Conservation (phyloP, 2,329 filamentous ascomycete genomes). For the Calonectria ilicicola region DNA sequence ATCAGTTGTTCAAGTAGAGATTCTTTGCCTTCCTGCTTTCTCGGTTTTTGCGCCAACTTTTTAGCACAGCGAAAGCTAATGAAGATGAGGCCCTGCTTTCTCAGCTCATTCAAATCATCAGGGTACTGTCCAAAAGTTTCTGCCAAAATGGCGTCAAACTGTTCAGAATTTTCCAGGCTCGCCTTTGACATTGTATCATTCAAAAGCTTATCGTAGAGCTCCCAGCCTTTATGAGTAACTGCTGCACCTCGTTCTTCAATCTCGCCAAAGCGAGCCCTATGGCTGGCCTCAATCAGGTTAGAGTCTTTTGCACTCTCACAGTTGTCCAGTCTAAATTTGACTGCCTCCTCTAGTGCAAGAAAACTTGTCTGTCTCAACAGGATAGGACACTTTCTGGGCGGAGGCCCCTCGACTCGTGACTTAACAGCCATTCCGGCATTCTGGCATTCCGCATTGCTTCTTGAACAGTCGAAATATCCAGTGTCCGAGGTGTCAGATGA, state of each 20-base stretch:
- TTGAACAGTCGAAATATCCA: slow-evolving; percentile 61
- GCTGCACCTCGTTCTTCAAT: slow-evolving; percentile 63
- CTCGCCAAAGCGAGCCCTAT: slow-evolving; percentile 61
- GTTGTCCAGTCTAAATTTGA: slow-evolving; percentile 35
- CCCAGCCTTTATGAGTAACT: slow-evolving; percentile 56
- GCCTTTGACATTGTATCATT: neutral
- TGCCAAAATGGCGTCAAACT: slow-evolving; percentile 29
- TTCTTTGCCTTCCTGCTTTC: neutral
- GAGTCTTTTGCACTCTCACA: too few relatives aligned
- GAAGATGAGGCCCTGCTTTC: slow-evolving; percentile 49
- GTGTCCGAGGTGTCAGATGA: slow-evolving; percentile 61
- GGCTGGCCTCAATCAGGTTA: neutral
- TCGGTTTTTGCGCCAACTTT: neutral
- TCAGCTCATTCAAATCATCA: slow-evolving; percentile 51
- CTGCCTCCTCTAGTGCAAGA: slow-evolving; percentile 58
- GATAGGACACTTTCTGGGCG: slow-evolving; percentile 54
- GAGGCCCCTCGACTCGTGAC: slow-evolving; percentile 62
- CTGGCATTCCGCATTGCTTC: slow-evolving; percentile 49
- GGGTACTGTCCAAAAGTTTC: slow-evolving; percentile 50
- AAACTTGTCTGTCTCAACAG: slow-evolving; percentile 65
- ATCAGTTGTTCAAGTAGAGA: slow-evolving; percentile 36
- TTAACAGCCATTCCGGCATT: slow-evolving; percentile 55
- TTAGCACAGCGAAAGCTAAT: slow-evolving; percentile 31
- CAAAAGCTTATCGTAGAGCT: slow-evolving; percentile 58
- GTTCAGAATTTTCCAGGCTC: neutral